Conservation (phyloP, 2,329 filamentous ascomycete genomes). For the Atkinsonella texensis region DNA sequence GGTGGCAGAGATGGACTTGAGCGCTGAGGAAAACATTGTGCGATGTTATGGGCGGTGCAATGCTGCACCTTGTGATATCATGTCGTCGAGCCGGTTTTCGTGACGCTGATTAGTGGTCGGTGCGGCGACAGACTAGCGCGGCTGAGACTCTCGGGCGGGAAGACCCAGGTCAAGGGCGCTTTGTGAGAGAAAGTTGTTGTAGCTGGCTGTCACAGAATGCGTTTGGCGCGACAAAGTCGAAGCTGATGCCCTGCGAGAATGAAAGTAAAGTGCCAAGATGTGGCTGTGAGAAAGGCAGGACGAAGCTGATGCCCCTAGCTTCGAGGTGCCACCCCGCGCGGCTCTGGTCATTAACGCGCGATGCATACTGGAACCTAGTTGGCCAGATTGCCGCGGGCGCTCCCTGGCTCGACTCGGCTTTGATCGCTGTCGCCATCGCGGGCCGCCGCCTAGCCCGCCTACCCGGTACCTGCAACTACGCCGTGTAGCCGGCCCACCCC, state of each 20-base stretch:
- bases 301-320: not conserved
- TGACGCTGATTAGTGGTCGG: too few species aligned
- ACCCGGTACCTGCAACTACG: not conserved
- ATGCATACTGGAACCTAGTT: constrained; percentile 1
- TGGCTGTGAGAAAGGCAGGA: not conserved
- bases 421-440: not conserved
- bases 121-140: too few species aligned
- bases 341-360: not conserved
- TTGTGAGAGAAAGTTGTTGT: not conserved
- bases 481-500: not conserved
- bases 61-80: constrained; percentile 14
- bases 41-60: constrained; percentile 9
- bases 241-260: not conserved
- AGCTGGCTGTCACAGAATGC: not conserved
- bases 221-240: not conserved
- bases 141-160: not conserved
- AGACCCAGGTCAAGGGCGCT: not conserved
- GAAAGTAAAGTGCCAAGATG: not conserved
- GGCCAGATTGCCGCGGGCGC: not conserved
- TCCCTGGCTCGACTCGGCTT: not conserved
- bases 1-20: constrained; percentile 82
- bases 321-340: not conserved
- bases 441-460: not conserved
- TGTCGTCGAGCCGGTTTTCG: constrained; percentile 10
- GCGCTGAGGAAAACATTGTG: constrained; percentile 78